Percentiles rank a stretch among this genome's conserved stretches.
phyloP scores from a whole-genome alignment of 768 basidiomycete genomes.

The Gloeostereum incarnatum region DNA sequence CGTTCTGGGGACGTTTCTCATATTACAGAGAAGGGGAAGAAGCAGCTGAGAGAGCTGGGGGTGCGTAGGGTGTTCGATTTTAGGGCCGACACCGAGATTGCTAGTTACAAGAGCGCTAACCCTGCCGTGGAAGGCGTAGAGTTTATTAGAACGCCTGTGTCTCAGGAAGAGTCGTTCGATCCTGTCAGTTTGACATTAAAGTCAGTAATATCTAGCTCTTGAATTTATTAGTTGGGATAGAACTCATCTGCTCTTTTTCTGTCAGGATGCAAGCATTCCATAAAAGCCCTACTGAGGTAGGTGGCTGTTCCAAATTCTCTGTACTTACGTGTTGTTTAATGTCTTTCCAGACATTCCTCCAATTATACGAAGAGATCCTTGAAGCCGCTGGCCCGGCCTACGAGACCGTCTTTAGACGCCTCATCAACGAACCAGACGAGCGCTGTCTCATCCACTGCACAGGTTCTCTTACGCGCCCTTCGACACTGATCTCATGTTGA shows the following conservation, averaged over 20 bases:
- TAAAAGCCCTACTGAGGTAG: constrained; percentile 15
- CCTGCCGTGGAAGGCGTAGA: constrained; percentile 21
- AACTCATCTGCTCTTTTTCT: background rate
- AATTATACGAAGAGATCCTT: constrained; percentile 20
- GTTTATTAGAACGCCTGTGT: constrained; percentile 18
- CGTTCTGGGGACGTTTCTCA: constrained; percentile 28
- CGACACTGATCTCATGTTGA: background rate
- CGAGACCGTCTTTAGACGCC: constrained; percentile 22
- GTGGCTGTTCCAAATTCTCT: constrained; percentile 4
- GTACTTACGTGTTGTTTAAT: background rate
- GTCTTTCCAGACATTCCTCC: constrained; percentile 19
- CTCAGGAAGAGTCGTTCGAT: constrained; percentile 17
- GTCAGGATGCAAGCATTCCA: constrained; percentile 19
- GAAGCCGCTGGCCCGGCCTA: constrained; percentile 20
- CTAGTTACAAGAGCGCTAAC: constrained; percentile 18
- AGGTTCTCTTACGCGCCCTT: constrained; percentile 15
- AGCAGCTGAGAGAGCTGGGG: constrained; percentile 22
- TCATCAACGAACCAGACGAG: constrained; percentile 26
- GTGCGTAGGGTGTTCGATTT: constrained; percentile 30
- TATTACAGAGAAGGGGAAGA: constrained; percentile 23
- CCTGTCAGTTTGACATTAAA: constrained; percentile 15
- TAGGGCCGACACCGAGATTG: constrained; percentile 25
- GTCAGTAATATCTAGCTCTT: constrained; percentile 6
- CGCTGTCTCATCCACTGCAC: constrained; percentile 35
- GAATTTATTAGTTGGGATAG: background rate